These are phyloP conservation scores for Sapria himalayana DNA, from an alignment of 345 rosid species.

Conservation along the genomic window DNA sequence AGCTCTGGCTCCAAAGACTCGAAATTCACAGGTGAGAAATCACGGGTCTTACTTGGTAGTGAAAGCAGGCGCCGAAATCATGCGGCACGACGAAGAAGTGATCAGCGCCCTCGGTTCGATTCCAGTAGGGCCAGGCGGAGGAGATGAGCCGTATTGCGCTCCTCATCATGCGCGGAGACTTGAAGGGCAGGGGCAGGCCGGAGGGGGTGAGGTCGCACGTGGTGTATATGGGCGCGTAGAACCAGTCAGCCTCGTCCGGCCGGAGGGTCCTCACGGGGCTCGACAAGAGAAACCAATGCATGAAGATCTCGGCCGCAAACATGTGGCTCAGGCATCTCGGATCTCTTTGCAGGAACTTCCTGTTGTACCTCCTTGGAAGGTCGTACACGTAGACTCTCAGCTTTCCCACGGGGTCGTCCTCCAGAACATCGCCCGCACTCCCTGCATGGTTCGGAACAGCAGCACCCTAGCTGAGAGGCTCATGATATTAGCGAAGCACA, in stretches of 20 bases:
- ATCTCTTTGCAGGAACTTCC: constrained; percentile 79
- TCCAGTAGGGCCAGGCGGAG: constrained; percentile 84
- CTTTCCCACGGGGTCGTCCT: constrained; percentile 86
- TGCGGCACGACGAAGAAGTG: constrained; percentile 93
- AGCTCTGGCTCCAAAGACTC: no score
- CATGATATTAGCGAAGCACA: no score
- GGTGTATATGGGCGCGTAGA: constrained; percentile 66
- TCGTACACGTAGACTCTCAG: constrained; percentile 74
- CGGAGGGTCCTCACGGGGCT: constrained; percentile 76
- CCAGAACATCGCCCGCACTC: constrained; percentile 92
- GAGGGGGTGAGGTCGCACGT: constrained; percentile 96
- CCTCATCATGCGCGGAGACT: constrained; percentile 88
- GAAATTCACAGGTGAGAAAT: no score
- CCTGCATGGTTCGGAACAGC: constrained; percentile 23
- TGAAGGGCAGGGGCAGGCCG: constrained; percentile 85
- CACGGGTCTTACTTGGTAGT: constrained; percentile 42
- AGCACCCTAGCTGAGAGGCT: neutral
- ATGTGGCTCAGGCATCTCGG: constrained; percentile 83
- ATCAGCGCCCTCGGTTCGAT: constrained; percentile 81
- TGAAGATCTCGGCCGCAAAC: constrained; percentile 91
- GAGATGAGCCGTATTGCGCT: constrained; percentile 75
- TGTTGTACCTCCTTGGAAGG: constrained; percentile 89
- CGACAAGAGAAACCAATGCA: constrained; percentile 80
- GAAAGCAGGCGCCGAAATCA: constrained; percentile 94
- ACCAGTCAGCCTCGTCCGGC: constrained; percentile 94